phyloP scores from a whole-genome alignment of 1,284 basidiomycete genomes.

The Leucoagaricus sp. region DNA sequence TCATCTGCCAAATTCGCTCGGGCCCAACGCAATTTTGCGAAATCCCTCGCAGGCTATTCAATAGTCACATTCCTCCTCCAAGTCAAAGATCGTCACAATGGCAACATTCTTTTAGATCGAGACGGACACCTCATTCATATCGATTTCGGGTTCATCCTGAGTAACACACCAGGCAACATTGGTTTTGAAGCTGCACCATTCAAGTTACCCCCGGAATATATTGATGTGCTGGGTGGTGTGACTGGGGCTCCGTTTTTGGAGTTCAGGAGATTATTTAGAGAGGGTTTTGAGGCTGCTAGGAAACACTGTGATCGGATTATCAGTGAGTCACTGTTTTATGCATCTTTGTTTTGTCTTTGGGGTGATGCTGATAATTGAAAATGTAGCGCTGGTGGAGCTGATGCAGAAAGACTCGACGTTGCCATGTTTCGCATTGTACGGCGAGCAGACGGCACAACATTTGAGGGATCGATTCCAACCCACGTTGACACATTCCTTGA shows the following conservation, averaged over 20 bases:
- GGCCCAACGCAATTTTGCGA: slow-evolving; percentile 90
- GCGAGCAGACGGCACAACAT: slow-evolving; percentile 86
- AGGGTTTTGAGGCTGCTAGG: slow-evolving; percentile 91
- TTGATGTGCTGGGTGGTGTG: slow-evolving; percentile 93
- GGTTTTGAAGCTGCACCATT: slow-evolving; percentile 99
- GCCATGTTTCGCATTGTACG: slow-evolving; percentile 90
- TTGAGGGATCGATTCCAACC: slow-evolving; percentile 95
- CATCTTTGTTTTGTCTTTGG: not conserved
- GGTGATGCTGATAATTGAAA: slow-evolving; percentile 1
- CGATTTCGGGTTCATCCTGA: slow-evolving; percentile 98
- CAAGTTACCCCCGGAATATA: slow-evolving; percentile 93
- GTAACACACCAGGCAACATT: slow-evolving; percentile 95
- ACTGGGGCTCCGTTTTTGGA: slow-evolving; percentile 79
- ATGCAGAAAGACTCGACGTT: slow-evolving; percentile 97
- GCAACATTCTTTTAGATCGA: slow-evolving; percentile 95
- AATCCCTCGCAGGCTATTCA: slow-evolving; percentile 94
- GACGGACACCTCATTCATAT: slow-evolving; percentile 96
- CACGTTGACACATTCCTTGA: slow-evolving; percentile 82
- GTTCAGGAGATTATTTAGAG: slow-evolving; percentile 87
- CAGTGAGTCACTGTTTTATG: slow-evolving; percentile 54
- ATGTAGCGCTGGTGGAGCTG: slow-evolving; percentile 89
- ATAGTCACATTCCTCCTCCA: slow-evolving; percentile 95
- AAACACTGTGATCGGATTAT: slow-evolving; percentile 98
- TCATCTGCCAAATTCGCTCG: slow-evolving; percentile 83
- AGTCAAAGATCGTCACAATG: slow-evolving; percentile 99